These are phyloP conservation scores for Rubroboletus satanas DNA, from an alignment of 768 basidiomycete genomes.

Conservation along the genomic window DNA sequence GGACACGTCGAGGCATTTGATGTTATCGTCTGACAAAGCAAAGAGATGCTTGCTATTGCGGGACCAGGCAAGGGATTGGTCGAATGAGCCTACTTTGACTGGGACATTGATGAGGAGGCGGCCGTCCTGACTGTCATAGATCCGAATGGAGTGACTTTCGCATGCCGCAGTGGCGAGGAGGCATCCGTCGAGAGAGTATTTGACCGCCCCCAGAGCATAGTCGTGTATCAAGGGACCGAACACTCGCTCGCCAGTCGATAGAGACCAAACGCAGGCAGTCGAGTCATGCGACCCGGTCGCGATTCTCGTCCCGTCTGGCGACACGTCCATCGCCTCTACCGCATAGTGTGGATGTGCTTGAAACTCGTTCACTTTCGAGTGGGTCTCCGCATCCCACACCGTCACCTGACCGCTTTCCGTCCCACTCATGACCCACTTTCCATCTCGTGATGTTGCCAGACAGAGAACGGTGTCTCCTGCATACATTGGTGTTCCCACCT, in stretches of 20 bases:
- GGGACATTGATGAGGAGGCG: neutral
- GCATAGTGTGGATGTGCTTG: neutral
- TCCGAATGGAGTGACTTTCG: neutral
- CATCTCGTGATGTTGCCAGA: constrained; percentile 1
- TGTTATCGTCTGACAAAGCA: neutral
- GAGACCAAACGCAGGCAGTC: constrained; percentile 2
- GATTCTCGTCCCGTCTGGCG: constrained; percentile 9
- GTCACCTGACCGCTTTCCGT: neutral
- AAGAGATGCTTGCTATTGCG: constrained; percentile 1
- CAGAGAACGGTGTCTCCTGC: neutral
- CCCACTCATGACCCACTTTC: constrained; percentile 8
- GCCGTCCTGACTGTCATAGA: constrained; percentile 2
- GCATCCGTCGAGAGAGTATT: constrained; percentile 7
- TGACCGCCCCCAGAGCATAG: constrained; percentile 3
- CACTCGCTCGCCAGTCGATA: neutral
- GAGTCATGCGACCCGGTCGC: constrained; percentile 7
- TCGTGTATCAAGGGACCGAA: constrained; percentile 1
- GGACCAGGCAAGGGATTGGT: constrained; percentile 11
- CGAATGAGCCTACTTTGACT: neutral
- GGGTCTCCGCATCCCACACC: constrained; percentile 2
- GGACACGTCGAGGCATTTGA: constrained; percentile 1
- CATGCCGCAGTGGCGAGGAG: constrained; percentile 9
- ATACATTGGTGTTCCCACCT: neutral
- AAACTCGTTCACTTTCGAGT: neutral
- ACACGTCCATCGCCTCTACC: constrained; percentile 6